Evolutionary conservation across 2,329 filamentous ascomycete genomes (phyloP), one percentile per base, ranked within the genome.

Genomic region (Colletotrichum endophyticum): DNA sequence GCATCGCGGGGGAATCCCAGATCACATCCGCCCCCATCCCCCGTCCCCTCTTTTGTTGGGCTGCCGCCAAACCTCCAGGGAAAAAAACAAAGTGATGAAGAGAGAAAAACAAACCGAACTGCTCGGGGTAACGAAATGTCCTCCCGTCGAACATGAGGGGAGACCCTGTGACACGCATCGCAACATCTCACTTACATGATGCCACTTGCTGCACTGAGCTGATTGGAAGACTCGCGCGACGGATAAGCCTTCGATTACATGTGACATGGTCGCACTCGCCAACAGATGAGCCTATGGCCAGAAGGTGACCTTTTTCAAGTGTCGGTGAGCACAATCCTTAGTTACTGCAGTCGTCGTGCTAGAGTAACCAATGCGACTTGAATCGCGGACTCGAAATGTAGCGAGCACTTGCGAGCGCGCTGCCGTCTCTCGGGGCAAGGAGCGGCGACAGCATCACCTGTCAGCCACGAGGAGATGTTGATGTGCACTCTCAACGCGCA

Each of bases 31-130:
- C 57, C 28, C 68, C 36, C 44, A 27, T 66, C 34, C 34, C 22
- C 30, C n/a, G 61, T 53, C 68, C 28, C 70, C 73, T 63, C 63
- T 73, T 72, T 73, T 63, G 56, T 68, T 75, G 70, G 67, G 70
- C 22, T 53, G 62, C 44, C 9, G 22, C n/a, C 67, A 71, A 66
- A 34, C 53, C 30, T 11, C 36, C 2, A 27, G 19, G 8, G 22
- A 19, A 44, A 62, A 44, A 15, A 22, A 53, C 5, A n/a, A 39
- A 63, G 19, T n/a, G 39, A 34, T 16, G 16, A 3, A 25, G 3
- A 30, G 27, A 32, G 0, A n/a, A n/a, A 44, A 57, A 53, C 12
- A 61, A 25, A 39, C 0, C 44, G 22, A 7, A 16, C 11, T 25
- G 11, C 36, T 22, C 27, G 36, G 64, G 64, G 36, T 30, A 68